Evolutionary conservation across 2,329 filamentous ascomycete species (phyloP), one percentile per base, ranked within the genome.

Genomic region (Rhinocladiella mackenziei): DNA sequence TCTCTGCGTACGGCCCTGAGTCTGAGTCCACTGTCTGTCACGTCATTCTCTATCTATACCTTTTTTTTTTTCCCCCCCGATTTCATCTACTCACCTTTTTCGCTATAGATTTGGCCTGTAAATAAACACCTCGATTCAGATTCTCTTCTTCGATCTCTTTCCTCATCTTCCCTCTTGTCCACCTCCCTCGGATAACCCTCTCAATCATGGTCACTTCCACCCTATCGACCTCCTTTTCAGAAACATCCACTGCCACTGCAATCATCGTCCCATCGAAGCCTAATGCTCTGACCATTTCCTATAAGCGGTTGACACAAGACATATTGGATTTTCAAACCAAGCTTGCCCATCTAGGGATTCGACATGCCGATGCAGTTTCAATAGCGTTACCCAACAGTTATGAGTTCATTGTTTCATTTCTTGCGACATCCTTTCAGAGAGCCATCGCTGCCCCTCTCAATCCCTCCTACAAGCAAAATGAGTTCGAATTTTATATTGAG

Each of bases 401-500:
- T 66, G 86, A 89, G 65, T 92, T 94, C 68, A 85, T 94, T 61
- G 81, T 92, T 44, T 81, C 86, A 2, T 94, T 94, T 67, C 76
- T 94, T 32, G 87, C 86, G n/a, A 77, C 81, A 13, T 80, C 86
- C n/a, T 88, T 83, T 80, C 87, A 92, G 70, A 78, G 88, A 58
- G 85, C 75, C 20, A 83, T 92, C 56, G 87, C 87, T 5, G 88
- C 88, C 2, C 88, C 87, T n/a, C 71, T 94, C 54, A 94, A 94
- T 65, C 81, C 87, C 29, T 83, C 82, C 32, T 94, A 94, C 72
- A 94, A 89, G 70, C 86, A 92, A 66, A 82, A 82, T 45, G 87
- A 94, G 65, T 92, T 91, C 63, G 87, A 92, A 64, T 94, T 94
- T 67, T 94, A 92, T 66, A 91, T 94, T 59, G 83, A 89, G 54